Percentiles rank a stretch among this genome's conserved stretches.
Evolutionary conservation across 1,284 basidiomycete genomes (phyloP).

Genomic region (Apiotrichum gamsii): DNA sequence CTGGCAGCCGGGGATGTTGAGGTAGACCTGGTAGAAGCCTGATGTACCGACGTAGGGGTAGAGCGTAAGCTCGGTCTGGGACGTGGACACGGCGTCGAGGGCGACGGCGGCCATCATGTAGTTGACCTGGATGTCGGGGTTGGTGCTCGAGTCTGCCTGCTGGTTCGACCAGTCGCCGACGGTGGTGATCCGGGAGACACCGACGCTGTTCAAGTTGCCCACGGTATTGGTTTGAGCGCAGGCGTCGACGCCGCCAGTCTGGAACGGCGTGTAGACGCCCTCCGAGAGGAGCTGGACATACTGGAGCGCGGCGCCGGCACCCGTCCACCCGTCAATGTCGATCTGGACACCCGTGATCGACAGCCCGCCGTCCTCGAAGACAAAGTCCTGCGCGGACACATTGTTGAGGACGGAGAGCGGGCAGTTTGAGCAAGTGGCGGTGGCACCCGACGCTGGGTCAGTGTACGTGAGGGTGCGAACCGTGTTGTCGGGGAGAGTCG

Average conservation of each 20-base stretch:
- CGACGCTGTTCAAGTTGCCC: too few species aligned
- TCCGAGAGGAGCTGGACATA: constrained; percentile 83
- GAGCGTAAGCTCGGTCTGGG: constrained; percentile 76
- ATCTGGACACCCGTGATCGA: constrained; percentile 63
- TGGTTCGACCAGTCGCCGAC: constrained; percentile 66
- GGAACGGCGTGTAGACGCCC: constrained; percentile 50
- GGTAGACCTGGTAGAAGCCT: constrained; percentile 75
- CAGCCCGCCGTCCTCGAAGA: constrained; percentile 63
- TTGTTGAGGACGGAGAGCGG: constrained; percentile 67
- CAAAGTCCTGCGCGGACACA: constrained; percentile 57
- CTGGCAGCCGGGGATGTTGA: constrained; percentile 81
- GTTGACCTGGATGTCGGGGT: constrained; percentile 65
- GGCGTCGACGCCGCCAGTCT: constrained; percentile 50
- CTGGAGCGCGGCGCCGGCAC: constrained; percentile 73
- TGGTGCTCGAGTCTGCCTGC: constrained; percentile 60
- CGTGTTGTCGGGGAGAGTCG: constrained; percentile 80
- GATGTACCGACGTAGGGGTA: constrained; percentile 81
- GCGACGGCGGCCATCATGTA: constrained; percentile 65
- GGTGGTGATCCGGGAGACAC: too few species aligned
- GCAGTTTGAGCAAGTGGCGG: constrained; percentile 65
- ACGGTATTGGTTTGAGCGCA: not conserved
- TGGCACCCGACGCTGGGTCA: constrained; percentile 67
- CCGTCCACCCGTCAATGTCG: constrained; percentile 68
- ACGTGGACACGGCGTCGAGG: constrained; percentile 49
- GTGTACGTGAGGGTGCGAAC: constrained; percentile 69